Percentiles rank a stretch among this genome's conserved stretches.
Conservation (phyloP, 177 flowering plant genomes). For the Telopea speciosissima region DNA sequence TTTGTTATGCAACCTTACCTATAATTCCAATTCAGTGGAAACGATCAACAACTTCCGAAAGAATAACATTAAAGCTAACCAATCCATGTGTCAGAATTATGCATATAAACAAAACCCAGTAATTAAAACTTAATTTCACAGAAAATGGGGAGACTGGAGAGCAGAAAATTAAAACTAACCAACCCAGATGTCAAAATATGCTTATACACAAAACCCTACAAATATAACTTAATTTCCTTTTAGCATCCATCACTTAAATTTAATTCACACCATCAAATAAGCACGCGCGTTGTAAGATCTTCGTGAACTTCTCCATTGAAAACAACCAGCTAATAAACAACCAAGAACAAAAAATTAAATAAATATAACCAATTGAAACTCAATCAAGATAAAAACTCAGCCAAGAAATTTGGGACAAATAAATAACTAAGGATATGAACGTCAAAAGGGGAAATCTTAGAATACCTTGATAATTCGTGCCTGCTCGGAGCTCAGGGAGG, state of each 20-base stretch:
- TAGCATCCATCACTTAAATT: neutral
- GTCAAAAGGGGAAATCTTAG: neutral
- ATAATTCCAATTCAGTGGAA: neutral
- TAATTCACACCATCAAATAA: neutral
- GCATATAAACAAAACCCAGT: neutral
- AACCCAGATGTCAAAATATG: neutral
- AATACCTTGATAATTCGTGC: constrained; percentile 82
- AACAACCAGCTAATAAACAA: neutral
- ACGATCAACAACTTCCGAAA: no score
- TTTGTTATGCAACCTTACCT: neutral
- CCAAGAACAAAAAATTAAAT: neutral
- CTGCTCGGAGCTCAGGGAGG: constrained; percentile 78
- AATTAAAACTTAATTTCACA: neutral
- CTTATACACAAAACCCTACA: neutral
- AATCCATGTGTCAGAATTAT: neutral
- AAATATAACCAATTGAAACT: no score
- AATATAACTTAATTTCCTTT: no score
- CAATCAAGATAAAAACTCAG: no score
- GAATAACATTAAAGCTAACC: neutral
- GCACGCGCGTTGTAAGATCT: neutral
- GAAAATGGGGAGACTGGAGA: no score
- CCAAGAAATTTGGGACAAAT: neutral
- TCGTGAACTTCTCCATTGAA: neutral
- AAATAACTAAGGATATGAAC: neutral
- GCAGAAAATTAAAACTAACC: neutral